These are phyloP conservation scores for Ceratocystis papillata DNA, from an alignment of 2,329 filamentous ascomycete species.

Conservation along the genomic window DNA sequence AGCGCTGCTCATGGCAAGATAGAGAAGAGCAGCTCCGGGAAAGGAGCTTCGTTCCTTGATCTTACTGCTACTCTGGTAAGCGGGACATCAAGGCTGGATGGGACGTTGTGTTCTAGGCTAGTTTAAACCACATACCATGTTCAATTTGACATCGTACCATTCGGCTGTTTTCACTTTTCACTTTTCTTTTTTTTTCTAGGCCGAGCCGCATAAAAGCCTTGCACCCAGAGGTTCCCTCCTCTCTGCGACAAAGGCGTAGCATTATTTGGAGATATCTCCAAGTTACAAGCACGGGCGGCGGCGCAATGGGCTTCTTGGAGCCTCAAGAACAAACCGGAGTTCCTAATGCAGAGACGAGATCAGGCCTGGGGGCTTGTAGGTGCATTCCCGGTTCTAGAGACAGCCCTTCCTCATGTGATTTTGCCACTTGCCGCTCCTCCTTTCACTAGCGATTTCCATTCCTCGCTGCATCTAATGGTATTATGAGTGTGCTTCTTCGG, in stretches of 20 bases:
- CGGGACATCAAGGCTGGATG: not conserved
- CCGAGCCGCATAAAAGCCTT: not conserved
- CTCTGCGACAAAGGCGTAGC: not conserved
- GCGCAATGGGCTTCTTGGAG: constrained; percentile 4
- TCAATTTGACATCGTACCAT: not conserved
- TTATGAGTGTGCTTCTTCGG: not conserved
- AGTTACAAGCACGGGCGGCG: constrained; percentile 6
- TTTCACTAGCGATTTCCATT: not conserved
- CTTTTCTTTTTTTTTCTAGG: not conserved
- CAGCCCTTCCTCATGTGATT: not conserved
- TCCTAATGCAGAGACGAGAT: not conserved
- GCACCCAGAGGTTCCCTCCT: not conserved
- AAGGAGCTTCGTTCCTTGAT: constrained; percentile 7
- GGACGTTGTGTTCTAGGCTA: not conserved
- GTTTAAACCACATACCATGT: constrained; percentile 3
- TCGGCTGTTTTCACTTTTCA: not conserved
- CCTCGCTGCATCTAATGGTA: not conserved
- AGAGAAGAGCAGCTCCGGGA: constrained; percentile 12
- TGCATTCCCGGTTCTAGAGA: not conserved
- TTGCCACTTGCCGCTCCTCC: not conserved
- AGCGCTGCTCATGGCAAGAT: not conserved
- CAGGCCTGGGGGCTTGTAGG: not conserved
- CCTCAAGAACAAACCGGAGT: not conserved
- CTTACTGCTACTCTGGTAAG: not conserved
- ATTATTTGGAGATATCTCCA: not conserved